A percentile compares a stretch with the other conserved stretches of the same genome.
These are phyloP conservation scores for Aspergillus neoniger DNA, from an alignment of 2,329 filamentous ascomycete genomes.

Conservation along the genomic window DNA sequence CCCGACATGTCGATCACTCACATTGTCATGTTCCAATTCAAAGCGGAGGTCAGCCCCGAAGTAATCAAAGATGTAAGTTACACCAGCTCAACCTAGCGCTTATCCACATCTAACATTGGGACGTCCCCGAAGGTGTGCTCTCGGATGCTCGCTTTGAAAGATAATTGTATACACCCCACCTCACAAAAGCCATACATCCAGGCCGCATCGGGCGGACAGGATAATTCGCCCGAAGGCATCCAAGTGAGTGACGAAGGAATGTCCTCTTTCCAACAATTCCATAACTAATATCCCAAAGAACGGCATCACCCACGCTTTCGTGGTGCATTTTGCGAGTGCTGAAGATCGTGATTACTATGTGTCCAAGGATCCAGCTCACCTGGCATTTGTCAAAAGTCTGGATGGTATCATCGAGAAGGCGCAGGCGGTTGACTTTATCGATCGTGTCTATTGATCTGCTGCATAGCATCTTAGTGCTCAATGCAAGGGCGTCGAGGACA, in stretches of 20 bases:
- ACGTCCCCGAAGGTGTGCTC: constrained; percentile 51
- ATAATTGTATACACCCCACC: constrained; percentile 61
- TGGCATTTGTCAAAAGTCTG: constrained; percentile 56
- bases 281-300: constrained; percentile 43
- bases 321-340: constrained; percentile 64
- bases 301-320: constrained; percentile 69
- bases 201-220: constrained; percentile 58
- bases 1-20: constrained; percentile 66
- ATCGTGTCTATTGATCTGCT: not conserved
- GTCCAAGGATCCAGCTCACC: constrained; percentile 64
- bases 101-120: not conserved
- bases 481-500: no score
- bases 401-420: constrained; percentile 35
- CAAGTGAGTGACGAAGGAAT: constrained; percentile 50
- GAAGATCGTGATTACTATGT: constrained; percentile 71
- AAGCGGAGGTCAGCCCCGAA: constrained; percentile 51
- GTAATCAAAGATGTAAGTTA: constrained; percentile 58
- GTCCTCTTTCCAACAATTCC: not conserved
- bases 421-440: constrained; percentile 38
- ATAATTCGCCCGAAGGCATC: constrained; percentile 63
- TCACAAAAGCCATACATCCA: constrained; percentile 63
- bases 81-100: not conserved
- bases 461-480: no score
- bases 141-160: constrained; percentile 58
- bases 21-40: constrained; percentile 69